Evolutionary conservation across 345 rosid species (phyloP).

Genomic region (Boechera retrofracta): DNA sequence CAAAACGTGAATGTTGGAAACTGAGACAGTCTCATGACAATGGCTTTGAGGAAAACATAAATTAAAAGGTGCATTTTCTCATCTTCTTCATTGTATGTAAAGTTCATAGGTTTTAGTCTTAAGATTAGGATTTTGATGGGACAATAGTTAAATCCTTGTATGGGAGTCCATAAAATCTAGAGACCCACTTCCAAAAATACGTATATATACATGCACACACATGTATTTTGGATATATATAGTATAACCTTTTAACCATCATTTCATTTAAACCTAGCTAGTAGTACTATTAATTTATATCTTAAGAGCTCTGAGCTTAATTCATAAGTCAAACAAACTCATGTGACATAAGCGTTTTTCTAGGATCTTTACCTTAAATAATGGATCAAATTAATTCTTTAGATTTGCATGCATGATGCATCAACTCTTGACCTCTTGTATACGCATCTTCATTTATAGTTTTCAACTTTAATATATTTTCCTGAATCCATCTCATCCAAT

Average conservation of each 20-base stretch:
- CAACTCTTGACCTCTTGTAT: slow-evolving; percentile 15
- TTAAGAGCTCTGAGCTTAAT: slow-evolving; percentile 29
- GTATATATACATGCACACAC: neutral
- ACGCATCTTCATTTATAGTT: slow-evolving; percentile 38
- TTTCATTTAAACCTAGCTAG: neutral
- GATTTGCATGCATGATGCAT: slow-evolving; percentile 22
- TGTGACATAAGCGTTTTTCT: slow-evolving; percentile 61
- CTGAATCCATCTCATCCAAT: slow-evolving; percentile 38
- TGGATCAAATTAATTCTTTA: slow-evolving; percentile 29
- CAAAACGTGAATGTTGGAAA: neutral
- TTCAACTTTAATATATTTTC: slow-evolving; percentile 7
- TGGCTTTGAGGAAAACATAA: neutral
- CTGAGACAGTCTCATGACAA: neutral
- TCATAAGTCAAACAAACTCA: slow-evolving; percentile 49
- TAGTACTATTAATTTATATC: slow-evolving; percentile 29
- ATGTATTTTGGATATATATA: neutral
- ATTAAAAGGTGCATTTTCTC: neutral
- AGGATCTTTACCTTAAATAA: slow-evolving; percentile 63
- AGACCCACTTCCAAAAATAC: neutral
- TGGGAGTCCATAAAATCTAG: neutral
- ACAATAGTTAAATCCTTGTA: neutral
- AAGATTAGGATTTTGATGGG: neutral
- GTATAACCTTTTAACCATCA: neutral
- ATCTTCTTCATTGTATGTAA: neutral
- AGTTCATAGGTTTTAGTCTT: neutral